phyloP scores from a whole-genome alignment of 768 basidiomycete species.

The Boletus fagicola region DNA sequence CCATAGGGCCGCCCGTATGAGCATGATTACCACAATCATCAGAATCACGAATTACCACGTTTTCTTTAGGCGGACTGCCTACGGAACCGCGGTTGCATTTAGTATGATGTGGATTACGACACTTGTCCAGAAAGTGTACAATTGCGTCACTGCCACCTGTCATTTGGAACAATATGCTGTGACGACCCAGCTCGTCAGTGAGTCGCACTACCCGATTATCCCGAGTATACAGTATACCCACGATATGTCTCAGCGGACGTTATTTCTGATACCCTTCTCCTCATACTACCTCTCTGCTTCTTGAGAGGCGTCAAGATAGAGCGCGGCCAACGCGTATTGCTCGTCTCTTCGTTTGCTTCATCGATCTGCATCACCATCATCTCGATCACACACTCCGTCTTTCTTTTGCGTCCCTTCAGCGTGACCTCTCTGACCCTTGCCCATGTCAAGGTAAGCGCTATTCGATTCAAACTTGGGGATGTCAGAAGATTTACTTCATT shows the following conservation, averaged over 20 bases:
- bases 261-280: constrained; percentile 8
- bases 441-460: constrained; percentile 10
- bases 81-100: not conserved
- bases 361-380: constrained; percentile 14
- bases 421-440: not conserved
- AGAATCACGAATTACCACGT: not conserved
- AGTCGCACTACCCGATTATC: not conserved
- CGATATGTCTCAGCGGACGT: constrained; percentile 6
- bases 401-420: not conserved
- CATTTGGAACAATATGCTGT: too few relatives aligned
- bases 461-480: not conserved
- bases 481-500: not conserved
- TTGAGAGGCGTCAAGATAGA: constrained; percentile 6
- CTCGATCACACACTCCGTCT: constrained; percentile 8
- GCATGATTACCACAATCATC: constrained; percentile 3
- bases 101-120: constrained; percentile 1
- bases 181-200: not conserved
- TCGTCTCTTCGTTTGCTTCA: constrained; percentile 11
- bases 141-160: not conserved
- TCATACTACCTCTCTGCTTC: constrained; percentile 3
- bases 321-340: not conserved
- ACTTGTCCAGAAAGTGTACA: not conserved
- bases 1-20: constrained; percentile 3
- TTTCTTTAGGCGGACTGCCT: not conserved
- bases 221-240: not conserved